Evolutionary conservation across 2,329 filamentous ascomycete species (phyloP).

Genomic region (Trichoderma lentiforme): DNA sequence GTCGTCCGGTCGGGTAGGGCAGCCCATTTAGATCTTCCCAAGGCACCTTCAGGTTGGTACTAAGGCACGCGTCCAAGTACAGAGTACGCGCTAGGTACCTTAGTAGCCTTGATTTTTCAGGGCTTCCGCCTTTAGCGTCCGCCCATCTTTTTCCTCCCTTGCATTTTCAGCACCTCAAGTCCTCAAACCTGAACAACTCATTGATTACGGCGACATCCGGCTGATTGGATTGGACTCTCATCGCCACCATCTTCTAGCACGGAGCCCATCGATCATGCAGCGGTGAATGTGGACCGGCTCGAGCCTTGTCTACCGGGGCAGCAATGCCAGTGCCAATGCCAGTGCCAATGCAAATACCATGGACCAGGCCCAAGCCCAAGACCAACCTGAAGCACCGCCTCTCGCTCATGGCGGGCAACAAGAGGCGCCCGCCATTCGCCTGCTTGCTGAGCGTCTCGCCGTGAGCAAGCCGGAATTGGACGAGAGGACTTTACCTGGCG

Average conservation of each 20-base stretch:
- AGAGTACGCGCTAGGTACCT: neutral
- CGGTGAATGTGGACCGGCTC: constrained; percentile 7
- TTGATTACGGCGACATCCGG: neutral
- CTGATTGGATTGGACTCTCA: neutral
- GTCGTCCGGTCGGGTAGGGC: constrained; percentile 4
- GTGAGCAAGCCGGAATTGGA: neutral
- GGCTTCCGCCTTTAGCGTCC: constrained; percentile 2
- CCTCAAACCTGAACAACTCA: neutral
- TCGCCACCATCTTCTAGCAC: neutral
- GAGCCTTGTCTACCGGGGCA: constrained; percentile 11
- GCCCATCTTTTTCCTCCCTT: neutral
- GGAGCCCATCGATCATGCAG: neutral
- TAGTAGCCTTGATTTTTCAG: neutral
- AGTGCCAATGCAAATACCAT: neutral
- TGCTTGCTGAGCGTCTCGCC: constrained; percentile 5
- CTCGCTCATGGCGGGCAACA: neutral
- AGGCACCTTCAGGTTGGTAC: neutral
- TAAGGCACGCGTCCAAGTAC: neutral
- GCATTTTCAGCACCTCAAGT: neutral
- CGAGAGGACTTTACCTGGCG: neutral
- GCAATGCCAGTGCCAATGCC: neutral
- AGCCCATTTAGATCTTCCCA: constrained; percentile 1
- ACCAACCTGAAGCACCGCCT: neutral
- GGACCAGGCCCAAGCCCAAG: neutral
- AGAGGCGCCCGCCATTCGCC: neutral